phyloP scores from a whole-genome alignment of 176 grass and related monocot species.

The Zoysia japonica region DNA sequence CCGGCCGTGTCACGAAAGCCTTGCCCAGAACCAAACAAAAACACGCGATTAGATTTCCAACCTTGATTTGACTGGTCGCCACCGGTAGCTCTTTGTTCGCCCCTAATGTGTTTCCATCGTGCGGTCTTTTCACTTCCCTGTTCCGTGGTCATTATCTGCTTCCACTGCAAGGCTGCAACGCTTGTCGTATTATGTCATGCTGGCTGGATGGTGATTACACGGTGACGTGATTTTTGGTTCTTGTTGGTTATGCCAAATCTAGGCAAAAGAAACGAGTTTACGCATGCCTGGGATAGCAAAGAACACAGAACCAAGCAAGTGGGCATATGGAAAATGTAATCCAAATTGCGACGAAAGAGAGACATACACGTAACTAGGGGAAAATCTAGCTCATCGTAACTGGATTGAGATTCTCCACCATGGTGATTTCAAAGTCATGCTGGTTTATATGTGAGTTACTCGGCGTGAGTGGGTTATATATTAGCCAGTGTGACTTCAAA shows the following conservation, averaged over 20 bases:
- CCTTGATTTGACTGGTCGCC: neutral
- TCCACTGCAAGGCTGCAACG: neutral
- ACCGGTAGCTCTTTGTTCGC: slow-evolving; percentile 7
- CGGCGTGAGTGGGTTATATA: too few species aligned
- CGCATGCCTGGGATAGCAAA: too few species aligned
- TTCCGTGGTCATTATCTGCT: neutral
- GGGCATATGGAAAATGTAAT: too few species aligned
- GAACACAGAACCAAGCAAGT: too few species aligned
- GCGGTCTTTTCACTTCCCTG: slow-evolving; percentile 10
- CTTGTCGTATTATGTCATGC: slow-evolving; percentile 33
- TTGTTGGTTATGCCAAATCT: neutral
- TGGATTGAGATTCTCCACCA: too few species aligned
- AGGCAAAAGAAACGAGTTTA: too few species aligned
- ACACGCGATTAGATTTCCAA: neutral
- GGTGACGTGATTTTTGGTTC: slow-evolving; percentile 20
- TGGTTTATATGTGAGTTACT: too few species aligned
- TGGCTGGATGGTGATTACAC: slow-evolving; percentile 18
- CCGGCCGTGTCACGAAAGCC: slow-evolving; percentile 4
- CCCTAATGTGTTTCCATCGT: slow-evolving; percentile 5
- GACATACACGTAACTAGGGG: too few species aligned
- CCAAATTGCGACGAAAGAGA: too few species aligned
- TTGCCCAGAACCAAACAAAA: neutral
- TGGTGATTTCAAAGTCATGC: too few species aligned
- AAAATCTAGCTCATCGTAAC: too few species aligned
- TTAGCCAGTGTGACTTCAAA: too few species aligned